These are phyloP conservation scores for Thuidium tamariscinum DNA, from an alignment of 225 moss, liverwort and hornwort species.

Conservation along the genomic window DNA sequence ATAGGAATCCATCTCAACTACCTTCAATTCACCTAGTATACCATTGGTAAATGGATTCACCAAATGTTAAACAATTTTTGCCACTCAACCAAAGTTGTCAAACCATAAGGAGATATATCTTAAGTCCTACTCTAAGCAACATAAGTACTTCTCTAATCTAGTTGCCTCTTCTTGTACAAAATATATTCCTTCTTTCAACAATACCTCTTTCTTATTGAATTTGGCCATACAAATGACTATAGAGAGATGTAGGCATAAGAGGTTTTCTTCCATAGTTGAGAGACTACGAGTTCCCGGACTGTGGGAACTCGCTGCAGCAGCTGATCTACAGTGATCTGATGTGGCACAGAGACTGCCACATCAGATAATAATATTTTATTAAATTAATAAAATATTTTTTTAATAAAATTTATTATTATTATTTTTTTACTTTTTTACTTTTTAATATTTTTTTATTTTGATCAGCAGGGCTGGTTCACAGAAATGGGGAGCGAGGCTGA, in stretches of 20 bases:
- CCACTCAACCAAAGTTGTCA: not conserved
- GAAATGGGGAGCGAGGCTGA: too few species aligned
- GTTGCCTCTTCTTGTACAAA: not conserved
- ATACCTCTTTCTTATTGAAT: not conserved
- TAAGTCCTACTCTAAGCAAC: not conserved
- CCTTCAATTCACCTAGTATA: rapidly evolving
- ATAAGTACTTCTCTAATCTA: not conserved
- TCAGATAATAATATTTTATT: too few species aligned
- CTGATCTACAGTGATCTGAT: too few species aligned
- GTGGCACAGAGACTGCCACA: too few species aligned
- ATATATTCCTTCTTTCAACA: not conserved
- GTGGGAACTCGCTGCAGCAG: too few species aligned
- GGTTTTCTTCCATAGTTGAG: too few species aligned
- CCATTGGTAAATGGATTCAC: not conserved
- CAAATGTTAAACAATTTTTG: not conserved
- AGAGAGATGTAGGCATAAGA: not conserved
- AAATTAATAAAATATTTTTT: too few species aligned
- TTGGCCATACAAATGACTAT: rapidly evolving
- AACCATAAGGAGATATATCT: not conserved
- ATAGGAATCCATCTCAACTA: not conserved
- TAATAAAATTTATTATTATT: too few species aligned
- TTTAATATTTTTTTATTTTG: too few species aligned
- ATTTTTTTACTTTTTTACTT: too few species aligned
- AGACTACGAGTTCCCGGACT: too few species aligned
- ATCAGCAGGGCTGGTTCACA: too few species aligned